Evolutionary conservation across 768 basidiomycete species (phyloP).

Genomic region (Russula abietina): DNA sequence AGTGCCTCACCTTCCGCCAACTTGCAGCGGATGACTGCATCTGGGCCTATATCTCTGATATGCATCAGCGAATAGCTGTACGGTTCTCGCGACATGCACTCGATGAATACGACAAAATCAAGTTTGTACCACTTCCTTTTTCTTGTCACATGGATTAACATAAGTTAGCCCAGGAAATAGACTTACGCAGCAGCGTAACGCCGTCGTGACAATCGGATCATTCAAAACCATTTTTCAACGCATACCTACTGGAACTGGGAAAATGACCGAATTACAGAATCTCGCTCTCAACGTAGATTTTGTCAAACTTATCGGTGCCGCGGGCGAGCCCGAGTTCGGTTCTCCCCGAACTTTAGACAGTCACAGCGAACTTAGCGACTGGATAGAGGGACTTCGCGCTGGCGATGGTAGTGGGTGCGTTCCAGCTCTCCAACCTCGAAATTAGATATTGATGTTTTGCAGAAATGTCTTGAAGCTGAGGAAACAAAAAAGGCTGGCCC

Average conservation of each 20-base stretch:
- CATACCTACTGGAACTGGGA: conserved; percentile 40
- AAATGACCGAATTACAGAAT: conserved; percentile 37
- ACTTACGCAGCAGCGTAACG: conserved; percentile 43
- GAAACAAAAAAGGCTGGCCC: conserved; percentile 31
- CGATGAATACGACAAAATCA: conserved; percentile 36
- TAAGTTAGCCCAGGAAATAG: conserved; percentile 27
- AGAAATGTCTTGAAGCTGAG: conserved; percentile 45
- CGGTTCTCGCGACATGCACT: conserved; percentile 52
- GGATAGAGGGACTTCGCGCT: conserved; percentile 51
- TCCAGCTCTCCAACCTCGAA: conserved; percentile 2
- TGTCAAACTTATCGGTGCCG: conserved; percentile 40
- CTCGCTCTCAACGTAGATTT: conserved; percentile 51
- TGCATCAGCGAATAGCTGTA: conserved; percentile 42
- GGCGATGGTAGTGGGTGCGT: conserved; percentile 60
- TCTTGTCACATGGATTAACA: background rate
- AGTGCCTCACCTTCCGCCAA: conserved; percentile 53
- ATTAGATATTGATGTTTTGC: conserved; percentile 2
- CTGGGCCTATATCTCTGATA: conserved; percentile 65
- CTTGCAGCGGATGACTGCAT: conserved; percentile 38
- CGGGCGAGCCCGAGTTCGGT: conserved; percentile 45
- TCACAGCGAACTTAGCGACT: conserved; percentile 38
- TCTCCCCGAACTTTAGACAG: conserved; percentile 44
- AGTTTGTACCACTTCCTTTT: conserved; percentile 26
- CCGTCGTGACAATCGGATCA: conserved; percentile 42
- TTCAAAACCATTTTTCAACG: conserved; percentile 50